A percentile compares a stretch with the other conserved stretches of the same genome.
phyloP scores from a whole-genome alignment of 768 basidiomycete genomes.

The Leccinum sublutescens region DNA sequence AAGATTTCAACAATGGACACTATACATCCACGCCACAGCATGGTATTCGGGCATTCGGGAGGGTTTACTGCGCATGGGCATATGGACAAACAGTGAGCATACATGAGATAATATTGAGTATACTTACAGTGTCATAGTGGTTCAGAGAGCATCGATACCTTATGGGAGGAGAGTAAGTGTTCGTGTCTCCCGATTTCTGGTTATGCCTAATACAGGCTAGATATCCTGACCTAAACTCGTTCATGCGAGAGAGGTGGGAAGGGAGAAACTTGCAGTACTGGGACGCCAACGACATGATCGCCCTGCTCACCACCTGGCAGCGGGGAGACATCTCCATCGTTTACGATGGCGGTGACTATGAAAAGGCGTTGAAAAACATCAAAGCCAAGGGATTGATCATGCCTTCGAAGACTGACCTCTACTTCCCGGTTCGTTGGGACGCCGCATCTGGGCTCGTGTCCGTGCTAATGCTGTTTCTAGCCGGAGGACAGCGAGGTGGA shows the following conservation, averaged over 20 bases:
- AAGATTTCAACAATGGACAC: conserved; percentile 54
- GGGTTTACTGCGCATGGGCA: conserved; percentile 61
- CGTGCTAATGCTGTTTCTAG: conserved; percentile 25
- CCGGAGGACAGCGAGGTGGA: conserved; percentile 58
- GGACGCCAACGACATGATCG: conserved; percentile 58
- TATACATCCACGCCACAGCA: conserved; percentile 47
- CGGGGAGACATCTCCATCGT: conserved; percentile 50
- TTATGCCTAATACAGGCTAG: conserved; percentile 23
- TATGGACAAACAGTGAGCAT: conserved; percentile 52
- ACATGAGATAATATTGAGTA: background rate
- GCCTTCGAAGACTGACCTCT: conserved; percentile 60
- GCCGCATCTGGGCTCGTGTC: background rate
- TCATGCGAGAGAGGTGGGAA: conserved; percentile 54
- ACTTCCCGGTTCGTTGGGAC: conserved; percentile 47
- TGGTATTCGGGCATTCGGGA: conserved; percentile 54
- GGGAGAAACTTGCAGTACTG: conserved; percentile 40
- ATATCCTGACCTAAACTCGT: conserved; percentile 48
- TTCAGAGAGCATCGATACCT: conserved; percentile 50
- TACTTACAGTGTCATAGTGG: conserved; percentile 40
- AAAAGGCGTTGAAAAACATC: conserved; percentile 40
- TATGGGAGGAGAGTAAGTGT: conserved; percentile 39
- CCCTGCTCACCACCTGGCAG: conserved; percentile 51
- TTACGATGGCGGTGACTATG: conserved; percentile 44
- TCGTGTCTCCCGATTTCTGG: background rate
- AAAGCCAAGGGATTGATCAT: conserved; percentile 55